A percentile compares a stretch with the other conserved stretches of the same genome.
Evolutionary conservation across 75 land plant genomes (phyloP).

Genomic region (Picea sitchensis): DNA sequence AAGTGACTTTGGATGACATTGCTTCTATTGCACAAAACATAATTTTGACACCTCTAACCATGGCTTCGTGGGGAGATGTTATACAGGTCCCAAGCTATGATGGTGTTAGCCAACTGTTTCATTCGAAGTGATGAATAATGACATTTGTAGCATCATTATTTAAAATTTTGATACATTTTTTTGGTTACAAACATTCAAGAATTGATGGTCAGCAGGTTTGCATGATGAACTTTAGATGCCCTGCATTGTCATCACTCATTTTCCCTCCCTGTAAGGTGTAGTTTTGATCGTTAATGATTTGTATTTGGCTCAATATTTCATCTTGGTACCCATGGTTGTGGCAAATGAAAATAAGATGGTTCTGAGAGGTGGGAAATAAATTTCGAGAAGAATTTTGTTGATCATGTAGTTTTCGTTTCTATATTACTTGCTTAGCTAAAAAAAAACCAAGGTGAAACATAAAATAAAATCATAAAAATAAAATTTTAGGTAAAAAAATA

Average conservation of each 20-base stretch:
- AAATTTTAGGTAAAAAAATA: too few relatives aligned
- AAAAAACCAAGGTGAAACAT: too few relatives aligned
- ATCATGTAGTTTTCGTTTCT: neutral
- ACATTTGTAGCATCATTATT: neutral
- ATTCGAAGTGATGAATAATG: conserved; percentile 17
- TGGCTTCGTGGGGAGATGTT: conserved; percentile 95
- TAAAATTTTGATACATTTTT: neutral
- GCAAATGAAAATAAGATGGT: neutral
- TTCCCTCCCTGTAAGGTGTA: neutral
- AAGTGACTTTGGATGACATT: conserved; percentile 68
- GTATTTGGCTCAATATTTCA: neutral
- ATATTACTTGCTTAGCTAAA: neutral
- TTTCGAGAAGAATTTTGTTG: neutral
- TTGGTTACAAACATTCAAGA: neutral
- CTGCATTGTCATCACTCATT: neutral
- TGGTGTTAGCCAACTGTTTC: conserved; percentile 48
- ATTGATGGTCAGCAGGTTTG: neutral
- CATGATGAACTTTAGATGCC: neutral
- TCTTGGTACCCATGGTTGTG: neutral
- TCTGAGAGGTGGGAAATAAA: neutral
- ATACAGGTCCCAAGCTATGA: conserved; percentile 69
- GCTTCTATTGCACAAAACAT: conserved; percentile 62
- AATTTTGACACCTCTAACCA: conserved; percentile 79
- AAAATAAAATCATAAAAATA: too few relatives aligned
- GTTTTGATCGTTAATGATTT: neutral